Percentiles rank a stretch among this genome's conserved stretches.
Evolutionary conservation across 768 basidiomycete species (phyloP).

Genomic region (Boletus tylopilopsis): DNA sequence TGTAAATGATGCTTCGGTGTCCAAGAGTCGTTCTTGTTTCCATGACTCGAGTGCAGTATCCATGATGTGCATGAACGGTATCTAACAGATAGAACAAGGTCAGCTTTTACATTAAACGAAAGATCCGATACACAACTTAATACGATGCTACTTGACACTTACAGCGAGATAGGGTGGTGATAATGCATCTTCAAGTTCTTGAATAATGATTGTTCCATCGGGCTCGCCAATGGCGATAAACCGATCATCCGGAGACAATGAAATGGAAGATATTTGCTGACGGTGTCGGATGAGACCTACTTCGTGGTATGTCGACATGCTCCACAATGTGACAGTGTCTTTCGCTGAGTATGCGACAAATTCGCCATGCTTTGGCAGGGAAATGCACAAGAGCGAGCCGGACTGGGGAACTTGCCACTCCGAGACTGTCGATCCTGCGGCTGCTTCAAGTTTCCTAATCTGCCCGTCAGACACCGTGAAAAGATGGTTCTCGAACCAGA

Average conservation of each 20-base stretch:
- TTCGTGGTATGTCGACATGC: not conserved
- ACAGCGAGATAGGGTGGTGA: too few species aligned
- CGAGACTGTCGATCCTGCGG: not conserved
- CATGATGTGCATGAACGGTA: too few species aligned
- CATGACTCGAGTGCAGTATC: too few species aligned
- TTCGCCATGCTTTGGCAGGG: not conserved
- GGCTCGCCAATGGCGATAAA: not conserved
- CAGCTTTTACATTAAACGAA: too few species aligned
- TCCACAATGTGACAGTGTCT: not conserved
- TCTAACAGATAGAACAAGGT: too few species aligned
- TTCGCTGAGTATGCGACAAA: not conserved
- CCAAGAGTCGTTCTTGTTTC: too few species aligned
- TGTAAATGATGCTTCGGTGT: too few species aligned
- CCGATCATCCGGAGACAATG: too few species aligned
- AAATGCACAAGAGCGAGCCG: not conserved
- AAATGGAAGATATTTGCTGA: too few species aligned
- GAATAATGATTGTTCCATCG: not conserved
- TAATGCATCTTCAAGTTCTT: too few species aligned
- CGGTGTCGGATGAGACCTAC: not conserved
- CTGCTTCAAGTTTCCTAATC: not conserved
- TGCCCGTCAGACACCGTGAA: not conserved
- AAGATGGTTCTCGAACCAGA: not conserved
- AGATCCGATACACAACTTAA: too few species aligned
- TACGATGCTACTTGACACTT: too few species aligned
- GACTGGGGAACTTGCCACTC: not conserved